These are phyloP conservation scores for Colletotrichum graminicola DNA, from an alignment of 2,329 filamentous ascomycete species.

Conservation along the genomic window DNA sequence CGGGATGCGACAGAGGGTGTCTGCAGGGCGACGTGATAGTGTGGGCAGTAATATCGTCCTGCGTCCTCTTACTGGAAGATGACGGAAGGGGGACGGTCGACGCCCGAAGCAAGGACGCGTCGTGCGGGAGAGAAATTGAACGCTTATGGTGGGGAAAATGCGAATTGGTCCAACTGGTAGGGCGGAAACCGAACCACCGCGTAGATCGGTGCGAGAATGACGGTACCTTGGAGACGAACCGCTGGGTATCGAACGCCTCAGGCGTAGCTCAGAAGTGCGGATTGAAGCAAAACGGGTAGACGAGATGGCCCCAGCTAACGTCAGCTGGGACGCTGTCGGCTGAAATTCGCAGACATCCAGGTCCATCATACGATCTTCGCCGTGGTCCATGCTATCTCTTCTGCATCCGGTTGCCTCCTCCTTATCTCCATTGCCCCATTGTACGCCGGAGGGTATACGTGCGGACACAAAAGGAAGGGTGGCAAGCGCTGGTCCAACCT, in stretches of 20 bases:
- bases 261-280: constrained; percentile 15
- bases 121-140: background rate
- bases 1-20: constrained; percentile 20
- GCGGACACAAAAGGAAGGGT: background rate
- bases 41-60: constrained; percentile 25
- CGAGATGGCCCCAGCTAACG: constrained; percentile 12
- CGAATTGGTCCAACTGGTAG: constrained; percentile 23
- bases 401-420: background rate
- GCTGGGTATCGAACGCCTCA: constrained; percentile 17
- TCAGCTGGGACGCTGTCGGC: background rate
- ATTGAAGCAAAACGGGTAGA: constrained; percentile 16
- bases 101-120: constrained; percentile 4
- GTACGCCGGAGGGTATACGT: background rate
- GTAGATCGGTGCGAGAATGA: constrained; percentile 15
- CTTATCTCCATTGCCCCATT: background rate
- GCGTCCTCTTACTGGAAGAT: constrained; percentile 1
- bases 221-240: background rate
- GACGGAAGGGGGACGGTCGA: constrained; percentile 6
- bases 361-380: background rate
- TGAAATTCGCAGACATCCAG: background rate
- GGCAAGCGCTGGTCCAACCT: background rate
- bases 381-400: background rate
- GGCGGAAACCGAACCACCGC: constrained; percentile 30
- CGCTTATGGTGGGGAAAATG: constrained; percentile 12
- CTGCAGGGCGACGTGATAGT: constrained; percentile 6